Evolutionary conservation across 2,329 filamentous ascomycete genomes (phyloP), one percentile per base, ranked within the genome.

Genomic region (Fusarium oligoseptatum): DNA sequence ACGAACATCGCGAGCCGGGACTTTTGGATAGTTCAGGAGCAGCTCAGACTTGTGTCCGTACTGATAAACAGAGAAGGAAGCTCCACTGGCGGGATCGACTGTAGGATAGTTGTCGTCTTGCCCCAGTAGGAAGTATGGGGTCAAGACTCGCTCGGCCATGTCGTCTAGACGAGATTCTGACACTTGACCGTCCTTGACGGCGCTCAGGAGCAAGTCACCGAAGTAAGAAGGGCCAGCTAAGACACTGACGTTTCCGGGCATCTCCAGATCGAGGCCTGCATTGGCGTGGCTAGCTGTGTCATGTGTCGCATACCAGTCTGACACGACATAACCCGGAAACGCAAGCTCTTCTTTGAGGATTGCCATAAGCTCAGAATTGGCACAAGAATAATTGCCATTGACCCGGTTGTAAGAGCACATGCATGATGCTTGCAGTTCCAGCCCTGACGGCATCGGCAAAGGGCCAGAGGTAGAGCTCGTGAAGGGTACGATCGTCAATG

Each of bases 91-190:
- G n/a, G 67, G 67, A 39, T 72, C 67, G 15, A 67, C 17, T 2
- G 64, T 27, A 4, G 85, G 84, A 45, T 87, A 87, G 37, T 80
- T 81, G 22, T 85, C 76, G 68, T 88, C 85, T 69, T 90, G 88
- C 3, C 84, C 83, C 69, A 89, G 81, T 65, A 88, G 84, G 72
- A 88, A 91, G 85, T 87, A 91, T 0, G 88, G 83, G 11, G 88
- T 86, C 20, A 91, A 76, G 32, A 86, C 77, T 32, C 82, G 78
- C 3, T 32, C 27, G 4, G 58, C 61, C 71, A 75, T 75, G n/a
- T 71, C 66, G 15, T 57, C 52, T 4, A 85, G 17, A 34, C 82
- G 72, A 82, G 88, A 92, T 73, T 65, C 43, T 12, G 45, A 32
- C 8, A 68, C 66, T 5, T 27, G 20, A 15, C 56, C 62, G 6